Conservation (phyloP, 2,329 filamentous ascomycete species). For the Corniculantispora saksenae region DNA sequence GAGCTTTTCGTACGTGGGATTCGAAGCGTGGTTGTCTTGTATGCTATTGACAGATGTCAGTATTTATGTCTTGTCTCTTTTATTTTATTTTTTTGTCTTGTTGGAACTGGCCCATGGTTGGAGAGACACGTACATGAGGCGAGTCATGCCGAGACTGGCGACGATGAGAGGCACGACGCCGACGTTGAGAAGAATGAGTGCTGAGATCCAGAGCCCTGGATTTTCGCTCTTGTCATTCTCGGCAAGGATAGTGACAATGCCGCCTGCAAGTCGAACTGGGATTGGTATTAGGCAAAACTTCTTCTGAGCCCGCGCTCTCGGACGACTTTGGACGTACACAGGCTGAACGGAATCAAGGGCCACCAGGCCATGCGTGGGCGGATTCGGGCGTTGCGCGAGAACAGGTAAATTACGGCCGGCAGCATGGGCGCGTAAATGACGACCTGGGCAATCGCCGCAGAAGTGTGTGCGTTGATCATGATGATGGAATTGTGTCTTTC, state of each 20-base stretch:
- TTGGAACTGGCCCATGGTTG: not conserved
- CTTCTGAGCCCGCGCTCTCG: not conserved
- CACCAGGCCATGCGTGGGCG: slow-evolving; percentile 32
- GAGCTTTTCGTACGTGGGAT: slow-evolving; percentile 23
- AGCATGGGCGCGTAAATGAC: slow-evolving; percentile 31
- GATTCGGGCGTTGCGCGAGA: slow-evolving; percentile 29
- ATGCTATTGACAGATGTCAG: slow-evolving; percentile 20
- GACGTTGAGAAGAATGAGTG: slow-evolving; percentile 31
- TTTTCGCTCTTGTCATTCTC: slow-evolving; percentile 23
- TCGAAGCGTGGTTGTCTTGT: slow-evolving; percentile 27
- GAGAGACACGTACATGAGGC: slow-evolving; percentile 28
- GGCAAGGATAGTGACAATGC: slow-evolving; percentile 29
- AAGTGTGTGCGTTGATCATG: slow-evolving; percentile 26
- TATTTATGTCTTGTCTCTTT: not conserved
- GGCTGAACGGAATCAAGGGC: slow-evolving; percentile 28
- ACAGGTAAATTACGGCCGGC: slow-evolving; percentile 26
- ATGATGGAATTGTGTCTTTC: not conserved
- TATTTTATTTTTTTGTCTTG: not conserved
- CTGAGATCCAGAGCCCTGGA: slow-evolving; percentile 29
- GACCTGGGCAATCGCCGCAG: slow-evolving; percentile 29
- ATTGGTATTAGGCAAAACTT: not conserved
- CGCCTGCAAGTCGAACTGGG: slow-evolving; percentile 31
- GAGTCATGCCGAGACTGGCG: slow-evolving; percentile 28
- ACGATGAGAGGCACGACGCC: slow-evolving; percentile 31
- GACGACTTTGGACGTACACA: slow-evolving; percentile 22